These are phyloP conservation scores for Calendula officinalis DNA, from an alignment of 129 eudicot species.

Conservation along the genomic window DNA sequence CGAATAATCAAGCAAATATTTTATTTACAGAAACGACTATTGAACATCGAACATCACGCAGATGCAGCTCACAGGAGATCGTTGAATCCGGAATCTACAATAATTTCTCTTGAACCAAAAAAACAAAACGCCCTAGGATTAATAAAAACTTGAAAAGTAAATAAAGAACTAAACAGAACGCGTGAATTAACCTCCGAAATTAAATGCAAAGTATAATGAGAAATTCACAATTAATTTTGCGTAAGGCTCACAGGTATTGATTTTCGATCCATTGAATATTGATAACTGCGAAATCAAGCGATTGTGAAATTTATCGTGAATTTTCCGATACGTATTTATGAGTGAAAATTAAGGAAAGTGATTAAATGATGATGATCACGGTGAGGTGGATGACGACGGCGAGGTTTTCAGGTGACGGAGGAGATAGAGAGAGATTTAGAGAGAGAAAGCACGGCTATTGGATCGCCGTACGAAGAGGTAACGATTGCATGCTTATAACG, in stretches of 20 bases:
- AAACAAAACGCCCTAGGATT: constrained; percentile 23
- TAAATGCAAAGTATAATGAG: constrained; percentile 44
- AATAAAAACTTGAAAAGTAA: no score
- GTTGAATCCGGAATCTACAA: constrained; percentile 32
- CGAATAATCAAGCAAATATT: background rate
- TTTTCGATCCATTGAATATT: constrained; percentile 22
- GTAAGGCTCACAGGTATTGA: constrained; percentile 29
- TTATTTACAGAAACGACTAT: constrained; percentile 63
- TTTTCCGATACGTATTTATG: constrained; percentile 11
- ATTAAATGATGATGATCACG: constrained; percentile 22
- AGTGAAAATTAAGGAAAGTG: constrained; percentile 7
- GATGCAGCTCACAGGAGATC: constrained; percentile 40
- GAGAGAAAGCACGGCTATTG: constrained; percentile 36
- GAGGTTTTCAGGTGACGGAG: constrained; percentile 36
- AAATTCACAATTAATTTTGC: background rate
- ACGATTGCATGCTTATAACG: constrained; percentile 30
- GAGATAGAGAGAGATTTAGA: constrained; percentile 22
- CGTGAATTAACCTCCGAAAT: constrained; percentile 52
- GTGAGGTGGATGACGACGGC: background rate
- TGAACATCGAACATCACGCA: constrained; percentile 40
- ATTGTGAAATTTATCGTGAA: constrained; percentile 12
- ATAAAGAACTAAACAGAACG: no score
- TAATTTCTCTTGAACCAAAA: constrained; percentile 19
- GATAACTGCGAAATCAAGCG: constrained; percentile 32
- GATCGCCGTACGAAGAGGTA: constrained; percentile 40